Evolutionary conservation across 768 basidiomycete genomes (phyloP).

Genomic region (Agaricus subrufescens): DNA sequence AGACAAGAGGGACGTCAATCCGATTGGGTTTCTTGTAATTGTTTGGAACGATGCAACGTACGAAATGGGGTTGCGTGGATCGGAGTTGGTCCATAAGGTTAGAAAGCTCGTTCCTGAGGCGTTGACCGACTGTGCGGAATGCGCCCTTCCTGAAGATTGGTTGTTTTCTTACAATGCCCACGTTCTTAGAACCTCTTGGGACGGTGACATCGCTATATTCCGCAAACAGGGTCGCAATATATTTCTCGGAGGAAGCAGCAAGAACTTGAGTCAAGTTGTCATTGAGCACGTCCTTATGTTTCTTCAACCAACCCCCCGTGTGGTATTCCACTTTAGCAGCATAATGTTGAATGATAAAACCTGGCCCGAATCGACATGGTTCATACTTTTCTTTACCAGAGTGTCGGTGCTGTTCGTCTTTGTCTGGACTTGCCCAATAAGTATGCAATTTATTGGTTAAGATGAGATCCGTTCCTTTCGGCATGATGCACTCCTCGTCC

Average conservation of each 20-base stretch:
- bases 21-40: constrained; percentile 84
- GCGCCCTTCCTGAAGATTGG: constrained; percentile 89
- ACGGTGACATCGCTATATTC: constrained; percentile 60
- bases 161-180: constrained; percentile 55
- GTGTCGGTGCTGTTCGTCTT: constrained; percentile 56
- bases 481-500: constrained; percentile 99
- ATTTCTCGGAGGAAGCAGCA: constrained; percentile 75
- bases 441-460: constrained; percentile 90
- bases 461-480: constrained; percentile 92
- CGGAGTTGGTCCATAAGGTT: constrained; percentile 89
- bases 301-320: constrained; percentile 96
- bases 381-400: constrained; percentile 82
- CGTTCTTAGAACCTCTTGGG: constrained; percentile 29
- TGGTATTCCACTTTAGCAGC: constrained; percentile 96
- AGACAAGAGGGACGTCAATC: constrained; percentile 89
- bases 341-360: constrained; percentile 94
- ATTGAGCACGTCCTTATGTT: constrained; percentile 98
- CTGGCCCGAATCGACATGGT: constrained; percentile 84
- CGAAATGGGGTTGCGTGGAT: constrained; percentile 96
- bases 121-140: constrained; percentile 91
- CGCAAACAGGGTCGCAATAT: constrained; percentile 78
- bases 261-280: constrained; percentile 91
- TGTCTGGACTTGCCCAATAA: constrained; percentile 58
- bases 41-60: constrained; percentile 97
- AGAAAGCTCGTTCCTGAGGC: constrained; percentile 92